phyloP scores from a whole-genome alignment of 2,329 filamentous ascomycete species.

The Pseudocercospora fuligena region DNA sequence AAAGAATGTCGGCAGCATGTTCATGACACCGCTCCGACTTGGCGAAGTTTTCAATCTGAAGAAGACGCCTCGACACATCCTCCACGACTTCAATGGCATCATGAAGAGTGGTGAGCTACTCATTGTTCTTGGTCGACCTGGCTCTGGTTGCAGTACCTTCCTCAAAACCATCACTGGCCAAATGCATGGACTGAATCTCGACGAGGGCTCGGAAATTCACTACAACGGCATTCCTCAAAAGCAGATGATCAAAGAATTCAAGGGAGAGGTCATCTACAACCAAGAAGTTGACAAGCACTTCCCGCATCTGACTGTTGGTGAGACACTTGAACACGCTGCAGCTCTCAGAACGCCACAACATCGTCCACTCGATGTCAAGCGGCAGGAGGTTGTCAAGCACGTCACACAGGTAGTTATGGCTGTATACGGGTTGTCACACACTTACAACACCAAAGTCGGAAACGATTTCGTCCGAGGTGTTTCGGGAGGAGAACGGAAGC shows the following conservation, averaged over 20 bases:
- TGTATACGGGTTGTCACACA: constrained; percentile 60
- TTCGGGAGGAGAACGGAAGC: constrained; percentile 58
- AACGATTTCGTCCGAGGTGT: constrained; percentile 66
- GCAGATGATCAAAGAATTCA: constrained; percentile 54
- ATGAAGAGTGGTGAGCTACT: constrained; percentile 57
- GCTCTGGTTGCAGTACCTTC: constrained; percentile 67
- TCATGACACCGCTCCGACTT: constrained; percentile 63
- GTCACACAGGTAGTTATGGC: constrained; percentile 58
- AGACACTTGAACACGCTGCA: constrained; percentile 63
- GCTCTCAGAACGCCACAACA: constrained; percentile 56
- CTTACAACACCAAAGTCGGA: constrained; percentile 60
- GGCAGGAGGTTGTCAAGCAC: constrained; percentile 53
- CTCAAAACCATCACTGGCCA: constrained; percentile 67
- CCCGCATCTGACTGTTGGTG: constrained; percentile 60
- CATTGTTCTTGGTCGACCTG: constrained; percentile 54
- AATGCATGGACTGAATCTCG: constrained; percentile 61
- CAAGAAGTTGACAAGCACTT: constrained; percentile 59
- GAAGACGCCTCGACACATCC: constrained; percentile 59
- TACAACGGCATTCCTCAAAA: constrained; percentile 61
- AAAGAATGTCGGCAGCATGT: constrained; percentile 65
- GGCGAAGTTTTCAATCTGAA: constrained; percentile 60
- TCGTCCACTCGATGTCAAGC: constrained; percentile 43
- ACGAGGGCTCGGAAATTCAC: constrained; percentile 58
- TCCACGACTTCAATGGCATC: constrained; percentile 59
- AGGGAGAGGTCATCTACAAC: constrained; percentile 53